Percentiles rank a stretch among this genome's conserved stretches.
These are phyloP conservation scores for Spathaspora sp. DNA, from an alignment of 805 yeast species.

Conservation along the genomic window DNA sequence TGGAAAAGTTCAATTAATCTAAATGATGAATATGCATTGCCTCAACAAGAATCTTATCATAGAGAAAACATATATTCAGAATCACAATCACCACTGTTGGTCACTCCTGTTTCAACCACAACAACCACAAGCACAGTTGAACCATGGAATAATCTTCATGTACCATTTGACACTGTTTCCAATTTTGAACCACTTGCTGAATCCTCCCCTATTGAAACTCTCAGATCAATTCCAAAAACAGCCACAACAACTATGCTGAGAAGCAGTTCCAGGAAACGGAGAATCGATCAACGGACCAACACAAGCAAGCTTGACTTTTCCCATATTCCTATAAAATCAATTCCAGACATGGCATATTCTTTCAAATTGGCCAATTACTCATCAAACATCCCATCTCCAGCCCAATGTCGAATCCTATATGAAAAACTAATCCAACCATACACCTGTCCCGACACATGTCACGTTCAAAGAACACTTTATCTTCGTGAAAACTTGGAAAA, in stretches of 20 bases:
- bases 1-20: constrained; percentile 3
- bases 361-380: neutral
- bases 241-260: neutral
- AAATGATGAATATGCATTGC: neutral
- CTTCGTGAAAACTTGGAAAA: constrained; percentile 1
- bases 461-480: constrained; percentile 3
- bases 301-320: constrained; percentile 5
- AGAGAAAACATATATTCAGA: neutral
- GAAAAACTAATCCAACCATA: constrained; percentile 6
- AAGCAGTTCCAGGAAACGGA: neutral
- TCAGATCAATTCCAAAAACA: neutral
- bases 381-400: constrained; percentile 1
- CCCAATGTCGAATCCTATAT: constrained; percentile 1
- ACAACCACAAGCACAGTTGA: neutral
- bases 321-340: constrained; percentile 1
- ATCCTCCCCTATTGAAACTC: neutral
- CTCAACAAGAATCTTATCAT: neutral
- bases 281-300: neutral
- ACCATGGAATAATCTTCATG: neutral
- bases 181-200: neutral
- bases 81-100: neutral
- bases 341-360: constrained; percentile 6
- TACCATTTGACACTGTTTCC: neutral
- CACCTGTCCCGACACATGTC: constrained; percentile 1
- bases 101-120: neutral